phyloP scores from a whole-genome alignment of 345 rosid genomes.

The Gossypium herbaceum region DNA sequence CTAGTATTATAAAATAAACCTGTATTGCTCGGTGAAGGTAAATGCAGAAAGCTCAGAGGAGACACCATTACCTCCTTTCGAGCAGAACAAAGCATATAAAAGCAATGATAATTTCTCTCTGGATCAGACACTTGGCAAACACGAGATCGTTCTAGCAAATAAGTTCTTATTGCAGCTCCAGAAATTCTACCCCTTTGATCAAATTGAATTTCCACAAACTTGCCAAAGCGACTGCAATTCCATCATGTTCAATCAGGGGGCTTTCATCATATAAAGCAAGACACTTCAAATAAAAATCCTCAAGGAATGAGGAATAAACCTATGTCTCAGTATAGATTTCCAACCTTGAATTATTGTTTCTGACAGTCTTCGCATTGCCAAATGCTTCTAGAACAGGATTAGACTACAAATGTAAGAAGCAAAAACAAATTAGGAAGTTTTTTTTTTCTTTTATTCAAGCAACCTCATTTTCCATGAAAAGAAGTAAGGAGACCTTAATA shows the following conservation, averaged over 20 bases:
- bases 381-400: constrained; percentile 99
- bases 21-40: not conserved
- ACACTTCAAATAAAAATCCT: not conserved
- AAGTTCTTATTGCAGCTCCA: constrained; percentile 97
- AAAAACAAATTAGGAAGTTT: not conserved
- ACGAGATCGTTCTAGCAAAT: constrained; percentile 90
- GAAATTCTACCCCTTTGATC: constrained; percentile 82
- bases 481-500: not conserved
- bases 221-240: constrained; percentile 89
- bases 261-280: constrained; percentile 19
- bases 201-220: constrained; percentile 97
- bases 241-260: constrained; percentile 16
- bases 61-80: constrained; percentile 55
- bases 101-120: constrained; percentile 98
- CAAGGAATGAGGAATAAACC: constrained; percentile 13
- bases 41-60: constrained; percentile 8
- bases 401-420: constrained; percentile 47
- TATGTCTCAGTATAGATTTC: constrained; percentile 7
- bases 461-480: not conserved
- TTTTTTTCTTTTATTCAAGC: constrained; percentile 6
- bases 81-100: constrained; percentile 98
- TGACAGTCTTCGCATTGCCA: constrained; percentile 97
- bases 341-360: constrained; percentile 96
- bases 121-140: constrained; percentile 99
- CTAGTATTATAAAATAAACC: not conserved